Conservation (phyloP, 2,329 filamentous ascomycete species). For the Parastagonospora nodorum region DNA sequence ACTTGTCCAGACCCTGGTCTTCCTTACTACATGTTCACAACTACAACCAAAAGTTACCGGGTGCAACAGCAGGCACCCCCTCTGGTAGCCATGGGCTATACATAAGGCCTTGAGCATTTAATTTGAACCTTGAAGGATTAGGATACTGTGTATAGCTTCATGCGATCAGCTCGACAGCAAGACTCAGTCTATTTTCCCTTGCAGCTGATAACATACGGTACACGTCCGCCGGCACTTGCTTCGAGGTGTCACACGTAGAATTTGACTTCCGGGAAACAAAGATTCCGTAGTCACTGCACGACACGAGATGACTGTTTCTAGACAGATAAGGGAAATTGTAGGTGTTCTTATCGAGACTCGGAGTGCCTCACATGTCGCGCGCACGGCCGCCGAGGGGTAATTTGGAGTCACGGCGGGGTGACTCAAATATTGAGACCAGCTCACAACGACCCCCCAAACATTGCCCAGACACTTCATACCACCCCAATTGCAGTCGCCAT, state of each 20-base stretch:
- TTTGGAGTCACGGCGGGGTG: conserved; percentile 30
- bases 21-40: too few relatives aligned
- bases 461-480: conserved; percentile 14
- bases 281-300: background rate
- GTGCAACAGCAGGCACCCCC: too few relatives aligned
- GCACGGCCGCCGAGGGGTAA: conserved; percentile 17
- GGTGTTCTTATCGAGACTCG: conserved; percentile 22
- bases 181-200: too few relatives aligned
- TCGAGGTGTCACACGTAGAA: background rate
- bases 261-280: background rate
- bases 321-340: conserved; percentile 19
- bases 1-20: too few relatives aligned
- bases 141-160: too few relatives aligned
- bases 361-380: conserved; percentile 17
- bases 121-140: too few relatives aligned
- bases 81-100: too few relatives aligned
- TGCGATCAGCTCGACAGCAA: too few relatives aligned
- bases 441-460: conserved; percentile 18
- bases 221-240: too few relatives aligned
- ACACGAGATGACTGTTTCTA: conserved; percentile 4
- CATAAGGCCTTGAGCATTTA: too few relatives aligned
- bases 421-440: conserved; percentile 32
- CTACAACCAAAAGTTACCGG: too few relatives aligned
- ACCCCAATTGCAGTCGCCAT: conserved; percentile 40
- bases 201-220: too few relatives aligned